phyloP scores from a whole-genome alignment of 78 protist genomes.

The Pigoraptor vietnamica region DNA sequence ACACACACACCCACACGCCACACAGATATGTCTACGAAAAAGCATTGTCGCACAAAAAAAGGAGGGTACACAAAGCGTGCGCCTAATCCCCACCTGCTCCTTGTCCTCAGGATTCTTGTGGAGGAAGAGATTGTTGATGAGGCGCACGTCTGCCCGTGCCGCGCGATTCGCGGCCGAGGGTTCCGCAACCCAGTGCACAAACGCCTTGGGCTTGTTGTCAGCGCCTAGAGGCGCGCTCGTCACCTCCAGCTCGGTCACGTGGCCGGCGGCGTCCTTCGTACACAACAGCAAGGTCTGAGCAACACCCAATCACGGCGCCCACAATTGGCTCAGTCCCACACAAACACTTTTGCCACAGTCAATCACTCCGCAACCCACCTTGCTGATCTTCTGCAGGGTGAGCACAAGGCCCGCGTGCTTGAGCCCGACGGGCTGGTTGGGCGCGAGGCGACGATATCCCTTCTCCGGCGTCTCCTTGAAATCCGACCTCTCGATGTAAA shows the following conservation, averaged over 20 bases:
- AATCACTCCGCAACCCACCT: no score
- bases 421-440: neutral
- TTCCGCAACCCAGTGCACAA: neutral
- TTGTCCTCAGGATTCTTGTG: slow-evolving; percentile 71
- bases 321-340: neutral
- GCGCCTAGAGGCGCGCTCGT: neutral
- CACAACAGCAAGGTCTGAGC: neutral
- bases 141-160: slow-evolving; percentile 32
- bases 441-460: neutral
- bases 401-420: neutral
- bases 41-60: no score
- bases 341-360: neutral
- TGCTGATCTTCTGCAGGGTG: neutral
- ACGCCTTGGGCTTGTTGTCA: neutral
- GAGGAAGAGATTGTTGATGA: slow-evolving; percentile 69
- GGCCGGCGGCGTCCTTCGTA: neutral
- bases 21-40: no score
- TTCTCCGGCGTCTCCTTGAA: neutral
- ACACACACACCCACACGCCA: no score
- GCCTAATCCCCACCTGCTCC: no score
- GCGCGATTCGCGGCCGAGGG: neutral
- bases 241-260: neutral
- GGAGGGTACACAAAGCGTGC: no score
- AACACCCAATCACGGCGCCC: neutral
- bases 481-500: neutral